Conservation (phyloP, 257 asterid species). For the Nicotiana attenuata region DNA sequence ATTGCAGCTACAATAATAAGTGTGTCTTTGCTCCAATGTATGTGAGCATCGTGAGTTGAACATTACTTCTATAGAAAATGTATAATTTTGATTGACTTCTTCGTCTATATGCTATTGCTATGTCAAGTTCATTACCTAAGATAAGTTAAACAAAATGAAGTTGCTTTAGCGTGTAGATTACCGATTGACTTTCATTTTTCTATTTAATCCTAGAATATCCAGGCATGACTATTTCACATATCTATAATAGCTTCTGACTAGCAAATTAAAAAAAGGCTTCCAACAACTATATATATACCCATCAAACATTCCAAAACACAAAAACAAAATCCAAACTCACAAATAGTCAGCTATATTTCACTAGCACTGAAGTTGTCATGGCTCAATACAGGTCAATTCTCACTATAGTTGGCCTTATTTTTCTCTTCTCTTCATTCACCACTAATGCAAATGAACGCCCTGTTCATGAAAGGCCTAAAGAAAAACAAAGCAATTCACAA, state of each 20-base stretch:
- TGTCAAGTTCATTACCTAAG: neutral
- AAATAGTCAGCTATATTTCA: neutral
- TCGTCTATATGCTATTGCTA: neutral
- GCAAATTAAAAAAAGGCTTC: neutral
- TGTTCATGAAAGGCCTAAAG: neutral
- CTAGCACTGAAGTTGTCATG: neutral
- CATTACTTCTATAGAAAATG: too few species aligned
- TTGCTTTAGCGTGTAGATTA: neutral
- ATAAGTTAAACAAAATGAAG: neutral
- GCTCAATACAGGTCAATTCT: neutral
- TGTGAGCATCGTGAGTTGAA: too few species aligned
- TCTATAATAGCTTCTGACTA: neutral
- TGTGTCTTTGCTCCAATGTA: too few species aligned
- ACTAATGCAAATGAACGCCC: neutral
- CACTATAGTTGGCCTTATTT: neutral
- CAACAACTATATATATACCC: neutral
- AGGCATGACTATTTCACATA: neutral
- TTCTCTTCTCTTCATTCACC: neutral
- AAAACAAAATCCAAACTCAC: neutral
- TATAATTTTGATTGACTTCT: too few species aligned
- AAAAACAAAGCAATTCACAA: neutral
- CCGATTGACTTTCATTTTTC: neutral
- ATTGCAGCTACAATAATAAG: too few species aligned
- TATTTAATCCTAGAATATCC: neutral
- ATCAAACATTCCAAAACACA: neutral